These are phyloP conservation scores for Cenococcum geophilum DNA, from an alignment of 495 filamentous ascomycete species.

Conservation along the genomic window DNA sequence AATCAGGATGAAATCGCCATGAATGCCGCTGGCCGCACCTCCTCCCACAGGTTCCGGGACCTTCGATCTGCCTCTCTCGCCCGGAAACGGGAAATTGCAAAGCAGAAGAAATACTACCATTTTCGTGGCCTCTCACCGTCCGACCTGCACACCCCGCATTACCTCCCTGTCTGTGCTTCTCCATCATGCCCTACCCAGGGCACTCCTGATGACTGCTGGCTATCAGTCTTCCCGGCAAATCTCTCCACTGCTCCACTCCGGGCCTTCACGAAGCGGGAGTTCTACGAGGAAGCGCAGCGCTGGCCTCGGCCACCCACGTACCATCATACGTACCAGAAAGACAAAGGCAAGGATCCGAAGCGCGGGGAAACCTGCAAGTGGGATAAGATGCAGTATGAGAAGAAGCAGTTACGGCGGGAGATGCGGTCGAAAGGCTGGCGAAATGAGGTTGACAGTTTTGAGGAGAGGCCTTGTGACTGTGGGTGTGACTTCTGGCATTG, in stretches of 20 bases:
- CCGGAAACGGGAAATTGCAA: neutral
- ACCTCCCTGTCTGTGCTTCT: neutral
- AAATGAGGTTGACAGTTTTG: neutral
- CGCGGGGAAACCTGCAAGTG: neutral
- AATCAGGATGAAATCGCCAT: neutral
- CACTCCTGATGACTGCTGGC: neutral
- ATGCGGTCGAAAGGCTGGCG: neutral
- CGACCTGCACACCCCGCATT: neutral
- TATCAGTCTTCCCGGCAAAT: neutral
- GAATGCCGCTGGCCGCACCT: neutral
- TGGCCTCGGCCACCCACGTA: neutral
- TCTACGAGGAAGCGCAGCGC: neutral
- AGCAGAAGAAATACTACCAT: neutral
- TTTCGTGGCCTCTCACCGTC: neutral
- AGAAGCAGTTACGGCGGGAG: neutral
- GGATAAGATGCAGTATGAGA: neutral
- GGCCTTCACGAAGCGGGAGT: neutral
- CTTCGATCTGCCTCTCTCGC: neutral
- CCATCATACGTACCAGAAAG: constrained; percentile 2
- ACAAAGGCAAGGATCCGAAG: neutral
- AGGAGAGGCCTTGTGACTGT: neutral
- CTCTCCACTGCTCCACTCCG: neutral
- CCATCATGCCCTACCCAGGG: neutral
- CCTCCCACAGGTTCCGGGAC: neutral
- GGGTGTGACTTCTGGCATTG: neutral